Conservation (phyloP, 768 basidiomycete genomes). For the Boletus insuetus region DNA sequence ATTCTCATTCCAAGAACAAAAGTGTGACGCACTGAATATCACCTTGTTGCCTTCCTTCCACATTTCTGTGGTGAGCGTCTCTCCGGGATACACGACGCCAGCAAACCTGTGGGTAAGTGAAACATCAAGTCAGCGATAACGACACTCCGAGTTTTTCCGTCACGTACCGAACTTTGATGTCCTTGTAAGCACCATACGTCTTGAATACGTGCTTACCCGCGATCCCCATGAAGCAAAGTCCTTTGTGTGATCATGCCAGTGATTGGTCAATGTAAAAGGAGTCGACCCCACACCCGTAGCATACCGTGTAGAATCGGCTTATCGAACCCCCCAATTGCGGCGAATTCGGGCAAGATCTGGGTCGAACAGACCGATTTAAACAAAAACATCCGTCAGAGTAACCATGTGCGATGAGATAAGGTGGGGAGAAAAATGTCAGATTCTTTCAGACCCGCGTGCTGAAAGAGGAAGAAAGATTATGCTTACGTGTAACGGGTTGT, state of each 20-base stretch:
- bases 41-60: conserved; percentile 95
- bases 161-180: conserved; percentile 91
- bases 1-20: background rate
- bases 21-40: conserved; percentile 74
- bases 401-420: background rate
- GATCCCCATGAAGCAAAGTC: conserved; percentile 90
- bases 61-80: conserved; percentile 95
- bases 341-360: conserved; percentile 90
- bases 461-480: background rate
- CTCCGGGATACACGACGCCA: conserved; percentile 91
- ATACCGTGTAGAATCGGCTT: conserved; percentile 79
- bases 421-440: background rate
- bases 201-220: conserved; percentile 91
- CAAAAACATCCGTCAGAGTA: background rate
- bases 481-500: conserved; percentile 83
- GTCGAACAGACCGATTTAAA: conserved; percentile 2
- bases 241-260: conserved; percentile 25
- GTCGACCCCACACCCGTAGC: background rate
- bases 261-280: background rate
- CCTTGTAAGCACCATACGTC: conserved; percentile 78
- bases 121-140: background rate
- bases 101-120: conserved; percentile 55
- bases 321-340: conserved; percentile 92
- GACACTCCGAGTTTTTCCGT: background rate
- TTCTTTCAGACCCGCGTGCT: conserved; percentile 3